Evolutionary conservation across 176 grass and related monocot genomes (phyloP).

Genomic region (Dactylis glomerata): DNA sequence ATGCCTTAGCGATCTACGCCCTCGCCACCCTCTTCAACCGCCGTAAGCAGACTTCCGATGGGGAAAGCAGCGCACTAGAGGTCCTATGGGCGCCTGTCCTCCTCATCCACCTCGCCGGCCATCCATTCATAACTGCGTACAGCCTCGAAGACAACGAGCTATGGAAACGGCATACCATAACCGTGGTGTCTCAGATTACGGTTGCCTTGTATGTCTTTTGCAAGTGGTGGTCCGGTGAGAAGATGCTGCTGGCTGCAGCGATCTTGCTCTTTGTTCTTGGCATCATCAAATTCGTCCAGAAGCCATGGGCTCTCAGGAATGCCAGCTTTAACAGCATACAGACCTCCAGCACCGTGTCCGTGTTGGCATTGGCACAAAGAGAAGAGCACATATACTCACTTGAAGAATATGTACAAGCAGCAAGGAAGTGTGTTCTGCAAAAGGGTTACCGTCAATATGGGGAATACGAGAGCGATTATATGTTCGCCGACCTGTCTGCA

Average conservation of each 20-base stretch:
- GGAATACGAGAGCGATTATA: not conserved
- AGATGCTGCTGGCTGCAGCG: not conserved
- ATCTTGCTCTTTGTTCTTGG: not conserved
- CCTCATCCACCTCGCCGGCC: slow-evolving; percentile 9
- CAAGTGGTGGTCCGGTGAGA: not conserved
- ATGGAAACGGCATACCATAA: not conserved
- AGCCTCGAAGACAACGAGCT: slow-evolving; percentile 14
- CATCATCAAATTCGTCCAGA: not conserved
- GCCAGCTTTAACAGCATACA: not conserved
- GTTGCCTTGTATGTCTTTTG: not conserved
- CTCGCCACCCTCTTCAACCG: not conserved
- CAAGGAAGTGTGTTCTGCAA: not conserved
- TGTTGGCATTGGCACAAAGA: too few relatives aligned
- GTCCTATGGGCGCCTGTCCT: not conserved
- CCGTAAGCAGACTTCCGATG: not conserved
- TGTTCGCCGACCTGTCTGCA: not conserved
- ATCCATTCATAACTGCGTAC: not conserved
- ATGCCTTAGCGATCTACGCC: not conserved
- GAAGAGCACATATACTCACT: not conserved
- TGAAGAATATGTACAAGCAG: not conserved
- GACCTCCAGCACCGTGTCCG: too few relatives aligned
- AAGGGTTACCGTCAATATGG: too few relatives aligned
- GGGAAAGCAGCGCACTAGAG: not conserved
- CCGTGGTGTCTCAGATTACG: not conserved
- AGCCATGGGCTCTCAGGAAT: not conserved